Percentiles rank a stretch among this genome's conserved stretches.
These are phyloP conservation scores for Boechera retrofracta DNA, from an alignment of 345 rosid species.

Conservation along the genomic window DNA sequence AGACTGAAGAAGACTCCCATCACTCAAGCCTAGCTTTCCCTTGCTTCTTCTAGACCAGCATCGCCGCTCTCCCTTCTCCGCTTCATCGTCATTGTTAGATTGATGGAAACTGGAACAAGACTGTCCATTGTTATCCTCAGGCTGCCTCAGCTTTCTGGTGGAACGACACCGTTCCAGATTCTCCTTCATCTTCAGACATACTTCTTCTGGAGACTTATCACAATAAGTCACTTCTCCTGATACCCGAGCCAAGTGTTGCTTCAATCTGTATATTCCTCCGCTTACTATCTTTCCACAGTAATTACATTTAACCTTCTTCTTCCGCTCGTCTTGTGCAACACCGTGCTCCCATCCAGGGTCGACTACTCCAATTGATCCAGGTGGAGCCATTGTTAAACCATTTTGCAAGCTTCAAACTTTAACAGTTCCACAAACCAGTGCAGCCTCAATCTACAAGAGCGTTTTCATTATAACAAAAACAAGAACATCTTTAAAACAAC, in stretches of 20 bases:
- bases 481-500: background rate
- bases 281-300: conserved; percentile 87
- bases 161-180: conserved; percentile 75
- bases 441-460: conserved; percentile 4
- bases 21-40: conserved; percentile 56
- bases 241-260: conserved; percentile 77
- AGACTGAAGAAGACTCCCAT: conserved; percentile 65
- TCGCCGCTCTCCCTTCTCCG: conserved; percentile 33
- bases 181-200: conserved; percentile 63
- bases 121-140: conserved; percentile 52
- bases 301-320: conserved; percentile 84
- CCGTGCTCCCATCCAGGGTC: conserved; percentile 94
- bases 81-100: conserved; percentile 46
- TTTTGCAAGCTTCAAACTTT: conserved; percentile 30
- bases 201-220: conserved; percentile 75
- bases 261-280: conserved; percentile 75
- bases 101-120: conserved; percentile 51
- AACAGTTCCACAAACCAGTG: conserved; percentile 21
- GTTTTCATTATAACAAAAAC: background rate
- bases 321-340: conserved; percentile 74
- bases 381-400: conserved; percentile 69
- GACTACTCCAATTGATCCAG: conserved; percentile 59
- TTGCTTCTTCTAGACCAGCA: conserved; percentile 55
- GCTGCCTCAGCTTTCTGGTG: conserved; percentile 55
- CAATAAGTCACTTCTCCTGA: conserved; percentile 85